Base-by-base conservation (phyloP, 768 basidiomycete genomes). In the Paxillus rubicundulus region DNA sequence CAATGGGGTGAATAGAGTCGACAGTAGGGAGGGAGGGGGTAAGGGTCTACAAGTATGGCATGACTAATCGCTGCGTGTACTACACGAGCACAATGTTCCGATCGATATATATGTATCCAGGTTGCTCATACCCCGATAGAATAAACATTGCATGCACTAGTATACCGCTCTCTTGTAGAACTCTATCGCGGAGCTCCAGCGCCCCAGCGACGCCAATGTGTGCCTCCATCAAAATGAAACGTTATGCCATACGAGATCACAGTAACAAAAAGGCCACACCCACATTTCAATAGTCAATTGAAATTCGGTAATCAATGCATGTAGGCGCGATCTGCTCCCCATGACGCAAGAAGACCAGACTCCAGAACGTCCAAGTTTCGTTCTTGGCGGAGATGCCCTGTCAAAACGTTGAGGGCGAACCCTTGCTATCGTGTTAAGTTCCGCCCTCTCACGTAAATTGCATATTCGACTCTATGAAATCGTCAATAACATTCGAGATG, bases 381-480 rank as follows among this genome's bases (percentile, higher is more conserved):
- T 24, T 24, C 24, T 24, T 43, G 24, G 27, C 27, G 27, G 21
- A 24, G 27, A 28, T 43, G n/a, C 9, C 9, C 21, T 13, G 14
- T 21, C 30, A 24, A 24, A 24, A 24, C 24, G 24, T 24, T 24
- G n/a, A 14, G n/a, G 44, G 28, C 18, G n/a, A 45, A 24, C 24
- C 24, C 24, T 24, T 24, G 24, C 24, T 24, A 24, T 24, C 6
- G 24, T 32, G 9, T 9, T 9, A 32, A 12, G 16, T 40, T 50
- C 52, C 53, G 58, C 49, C 44, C 7, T 14, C 41, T 50, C 51
- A 59, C 59, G 48, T 48, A 55, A 59, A 55, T 41, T 45, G 57
- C 50, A 41, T 60, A 49, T 54, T 45, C 16, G 32, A 39, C 43
- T n/a, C 9, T 28, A 54, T 49, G 20, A 49, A 45, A 32, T 12